phyloP scores from a whole-genome alignment of 192 early-diverging fungal genomes.

The Spizellomyces punctatus region DNA sequence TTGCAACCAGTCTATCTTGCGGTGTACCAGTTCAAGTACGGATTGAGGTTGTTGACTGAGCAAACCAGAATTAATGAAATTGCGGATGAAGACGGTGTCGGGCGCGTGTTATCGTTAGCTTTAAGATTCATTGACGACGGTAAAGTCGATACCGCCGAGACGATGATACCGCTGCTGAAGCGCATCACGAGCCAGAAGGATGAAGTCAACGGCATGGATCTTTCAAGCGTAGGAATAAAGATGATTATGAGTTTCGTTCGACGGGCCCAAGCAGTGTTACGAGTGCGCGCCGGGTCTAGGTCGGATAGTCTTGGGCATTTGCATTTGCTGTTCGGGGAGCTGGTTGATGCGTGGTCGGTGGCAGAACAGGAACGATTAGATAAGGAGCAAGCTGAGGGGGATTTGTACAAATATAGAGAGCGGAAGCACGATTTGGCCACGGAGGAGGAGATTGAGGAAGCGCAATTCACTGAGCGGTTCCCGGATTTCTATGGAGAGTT shows the following conservation, averaged over 20 bases:
- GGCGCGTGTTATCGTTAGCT: neutral
- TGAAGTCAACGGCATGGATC: neutral
- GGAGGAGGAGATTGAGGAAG: conserved; percentile 70
- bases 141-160: neutral
- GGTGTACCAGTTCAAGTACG: conserved; percentile 76
- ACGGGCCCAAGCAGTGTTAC: too few relatives aligned
- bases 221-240: too few relatives aligned
- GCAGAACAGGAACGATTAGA: conserved; percentile 55
- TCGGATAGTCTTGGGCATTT: conserved; percentile 9
- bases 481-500: conserved; percentile 73
- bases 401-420: conserved; percentile 50
- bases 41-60: conserved; percentile 59
- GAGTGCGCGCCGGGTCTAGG: too few relatives aligned
- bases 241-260: too few relatives aligned
- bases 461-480: conserved; percentile 75
- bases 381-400: conserved; percentile 36
- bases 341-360: conserved; percentile 63
- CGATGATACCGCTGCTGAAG: neutral
- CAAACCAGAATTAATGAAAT: neutral
- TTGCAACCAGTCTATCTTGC: conserved; percentile 69
- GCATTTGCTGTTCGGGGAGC: conserved; percentile 58
- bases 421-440: conserved; percentile 40
- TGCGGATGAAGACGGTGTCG: neutral
- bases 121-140: conserved; percentile 20
- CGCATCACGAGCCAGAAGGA: too few relatives aligned